Base-by-base conservation (phyloP, 2,329 filamentous ascomycete species). In the Furcasterigmium furcatum region DNA sequence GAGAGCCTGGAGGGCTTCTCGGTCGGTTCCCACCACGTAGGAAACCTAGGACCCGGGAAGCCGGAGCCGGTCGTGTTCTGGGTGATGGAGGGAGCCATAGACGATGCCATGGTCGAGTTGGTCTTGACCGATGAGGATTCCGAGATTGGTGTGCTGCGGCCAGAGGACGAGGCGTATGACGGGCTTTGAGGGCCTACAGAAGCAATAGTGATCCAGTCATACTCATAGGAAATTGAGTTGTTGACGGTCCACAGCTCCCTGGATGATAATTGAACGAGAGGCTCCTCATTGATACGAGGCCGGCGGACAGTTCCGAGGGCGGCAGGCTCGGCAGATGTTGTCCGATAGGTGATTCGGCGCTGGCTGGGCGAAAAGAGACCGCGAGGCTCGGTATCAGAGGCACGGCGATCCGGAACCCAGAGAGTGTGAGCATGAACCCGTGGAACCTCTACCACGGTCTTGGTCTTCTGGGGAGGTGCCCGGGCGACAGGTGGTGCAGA, bases 161-260 rank as follows among this genome's bases (percentile, higher is more conserved):
- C 41, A 19, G 44, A 45, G 4, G 38, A 20, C 20, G 22, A 40
- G 13, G 38, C 30, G 4, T 51, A 25, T 22, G 38, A 43, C 16
- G 41, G 30, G 29, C 49, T 46, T 14, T 21, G 27, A 18, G 42
- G 35, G 18, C 39, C 29, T 3, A 16, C 14, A 9, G 43, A 25
- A 7, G 40, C 38, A 12, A 47, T 8, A 9, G 39, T 45, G 34
- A 57, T 49, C 55, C 55, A 60, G 47, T 60, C 46, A n/a, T 41
- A 47, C 16, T 45, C 43, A 19, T 45, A 41, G 12, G 44, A 30
- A 10, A 18, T 30, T 12, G 29, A 20, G 9, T 25, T 35, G 14
- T 47, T 29, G 9, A 36, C 43, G 46, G 53, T 55, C 67, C 67
- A 70, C 41, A 70, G 64, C 40, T 54, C 55, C 46, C 57, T 56